Base-by-base conservation (phyloP, 2,329 filamentous ascomycete species). In the Pseudogymnoascus sp. region DNA sequence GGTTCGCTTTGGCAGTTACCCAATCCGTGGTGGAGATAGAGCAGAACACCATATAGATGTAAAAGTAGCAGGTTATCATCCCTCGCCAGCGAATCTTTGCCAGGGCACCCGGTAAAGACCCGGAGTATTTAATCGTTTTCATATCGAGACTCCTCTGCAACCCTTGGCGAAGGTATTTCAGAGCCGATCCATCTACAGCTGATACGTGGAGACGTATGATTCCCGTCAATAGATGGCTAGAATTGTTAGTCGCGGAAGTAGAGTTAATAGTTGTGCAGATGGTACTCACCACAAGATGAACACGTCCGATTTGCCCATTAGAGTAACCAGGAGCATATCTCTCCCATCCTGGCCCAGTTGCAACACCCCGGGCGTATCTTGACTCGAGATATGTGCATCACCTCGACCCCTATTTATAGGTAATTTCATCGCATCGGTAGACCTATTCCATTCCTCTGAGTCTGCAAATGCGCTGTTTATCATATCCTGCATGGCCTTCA, bases 271-370 rank as follows among this genome's bases (percentile, higher is more conserved):
- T 15, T 26, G 41, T 40, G 15, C 41, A 64, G 11, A 66, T 44
- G 13, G 21, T 33, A 26, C 26, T 47, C 29, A 24, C 36, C 37
- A 31, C 7, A 47, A 29, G 10, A 40, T 26, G 37, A 36, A 62
- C 11, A 83, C 75, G 66, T 86, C 84, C 37, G 82, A 76, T 66
- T 84, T 84, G 62, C 78, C 83, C 73, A 87, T 78, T 58, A 85
- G 83, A 4, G 81, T 81, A 73, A 87, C 75, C 40, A 82, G 81
- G 9, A 87, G 72, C 63, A 79, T 84, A 63, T 87, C 84, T 40
- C 74, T 74, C 2, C 74, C 71, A 8, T 76, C 74, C 5, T 78
- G 72, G 1, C 73, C 72, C 17, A 74, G 71, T 7, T 82, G 82
- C 21, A 87, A 71, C 26, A 87, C 77, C 33, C 77, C 78, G 9